phyloP scores from a whole-genome alignment of 1,139 yeast species.

The Magnusiomyces tetraspermus region DNA sequence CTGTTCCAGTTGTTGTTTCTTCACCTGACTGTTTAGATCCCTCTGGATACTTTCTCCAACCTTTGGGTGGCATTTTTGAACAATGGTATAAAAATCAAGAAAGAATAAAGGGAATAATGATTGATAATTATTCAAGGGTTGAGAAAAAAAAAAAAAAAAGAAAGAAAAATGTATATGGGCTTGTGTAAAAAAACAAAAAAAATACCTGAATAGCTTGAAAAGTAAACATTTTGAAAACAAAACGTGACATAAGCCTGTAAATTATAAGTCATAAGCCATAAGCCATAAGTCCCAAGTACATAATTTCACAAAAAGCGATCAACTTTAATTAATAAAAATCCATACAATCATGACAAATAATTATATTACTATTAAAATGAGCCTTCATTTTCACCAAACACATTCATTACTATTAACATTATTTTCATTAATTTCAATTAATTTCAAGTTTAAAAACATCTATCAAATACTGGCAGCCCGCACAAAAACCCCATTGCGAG shows the following conservation, averaged over 20 bases:
- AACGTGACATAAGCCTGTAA: background rate
- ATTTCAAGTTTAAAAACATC: background rate
- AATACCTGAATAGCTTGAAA: too few relatives aligned
- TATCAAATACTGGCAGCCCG: conserved; percentile 12
- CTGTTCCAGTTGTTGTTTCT: background rate
- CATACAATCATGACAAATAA: background rate
- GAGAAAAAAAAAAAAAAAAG: background rate
- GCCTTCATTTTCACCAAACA: too few relatives aligned
- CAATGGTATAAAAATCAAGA: background rate
- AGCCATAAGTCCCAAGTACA: too few relatives aligned
- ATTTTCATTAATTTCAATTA: background rate
- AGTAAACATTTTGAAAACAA: background rate
- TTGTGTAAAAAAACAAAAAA: too few relatives aligned
- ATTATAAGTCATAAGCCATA: too few relatives aligned
- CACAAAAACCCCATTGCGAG: conserved; percentile 12
- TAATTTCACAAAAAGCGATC: too few relatives aligned
- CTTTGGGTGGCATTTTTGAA: conserved; percentile 5
- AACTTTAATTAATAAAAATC: too few relatives aligned
- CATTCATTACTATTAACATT: background rate
- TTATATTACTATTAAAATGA: too few relatives aligned
- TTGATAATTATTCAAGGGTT: background rate
- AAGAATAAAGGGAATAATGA: background rate
- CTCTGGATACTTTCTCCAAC: background rate
- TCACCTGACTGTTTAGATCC: background rate
- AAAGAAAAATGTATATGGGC: background rate